phyloP scores from a whole-genome alignment of 106 monocot species.

The Dendrobium huoshanense region DNA sequence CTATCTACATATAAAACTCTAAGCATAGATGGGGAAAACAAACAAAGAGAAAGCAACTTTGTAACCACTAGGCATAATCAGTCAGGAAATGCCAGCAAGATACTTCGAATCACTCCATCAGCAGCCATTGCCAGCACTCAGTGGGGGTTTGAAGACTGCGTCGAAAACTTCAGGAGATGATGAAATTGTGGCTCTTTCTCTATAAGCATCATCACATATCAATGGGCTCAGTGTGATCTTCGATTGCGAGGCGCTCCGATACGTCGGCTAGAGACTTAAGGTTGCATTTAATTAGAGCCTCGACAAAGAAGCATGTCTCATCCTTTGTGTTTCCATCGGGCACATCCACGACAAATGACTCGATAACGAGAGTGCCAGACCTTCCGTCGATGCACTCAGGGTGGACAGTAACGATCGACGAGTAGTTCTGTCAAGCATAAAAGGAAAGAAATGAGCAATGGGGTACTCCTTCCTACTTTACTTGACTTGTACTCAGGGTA shows the following conservation, averaged over 20 bases:
- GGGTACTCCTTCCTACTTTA: no score
- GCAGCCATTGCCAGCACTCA: neutral
- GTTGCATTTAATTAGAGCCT: constrained; percentile 68
- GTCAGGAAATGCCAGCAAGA: neutral
- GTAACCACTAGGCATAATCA: neutral
- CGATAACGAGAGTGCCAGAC: constrained; percentile 41
- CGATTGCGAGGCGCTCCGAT: constrained; percentile 33
- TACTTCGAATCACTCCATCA: neutral
- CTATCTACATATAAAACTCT: no score
- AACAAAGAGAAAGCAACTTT: neutral
- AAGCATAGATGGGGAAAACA: no score
- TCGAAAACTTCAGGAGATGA: neutral
- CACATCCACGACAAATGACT: constrained; percentile 36
- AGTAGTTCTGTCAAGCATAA: constrained; percentile 34
- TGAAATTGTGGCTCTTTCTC: neutral
- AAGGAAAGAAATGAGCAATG: no score
- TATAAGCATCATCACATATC: constrained; percentile 3
- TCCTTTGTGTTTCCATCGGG: constrained; percentile 66
- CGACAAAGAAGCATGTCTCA: constrained; percentile 55
- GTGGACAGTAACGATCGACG: constrained; percentile 51
- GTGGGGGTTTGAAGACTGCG: no score
- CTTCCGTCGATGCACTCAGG: constrained; percentile 45
- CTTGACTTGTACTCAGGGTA: no score
- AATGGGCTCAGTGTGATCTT: constrained; percentile 25
- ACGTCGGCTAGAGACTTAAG: constrained; percentile 51